phyloP scores from a whole-genome alignment of 2,329 filamentous ascomycete genomes.

The Parascedosporium putredinis region DNA sequence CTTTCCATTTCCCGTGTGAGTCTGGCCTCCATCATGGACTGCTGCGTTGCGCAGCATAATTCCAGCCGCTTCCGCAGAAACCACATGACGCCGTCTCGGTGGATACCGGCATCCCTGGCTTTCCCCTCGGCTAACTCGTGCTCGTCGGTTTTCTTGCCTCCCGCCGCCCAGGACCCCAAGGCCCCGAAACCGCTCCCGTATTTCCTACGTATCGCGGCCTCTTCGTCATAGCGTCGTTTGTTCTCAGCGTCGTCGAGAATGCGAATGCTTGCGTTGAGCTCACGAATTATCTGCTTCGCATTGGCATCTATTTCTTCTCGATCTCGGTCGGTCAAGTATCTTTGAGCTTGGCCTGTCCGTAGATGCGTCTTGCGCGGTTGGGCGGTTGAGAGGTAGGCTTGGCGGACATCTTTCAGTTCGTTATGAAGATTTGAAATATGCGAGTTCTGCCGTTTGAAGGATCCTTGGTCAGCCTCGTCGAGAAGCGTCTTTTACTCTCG shows the following conservation, averaged over 20 bases:
- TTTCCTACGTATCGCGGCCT: constrained; percentile 61
- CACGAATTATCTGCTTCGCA: constrained; percentile 73
- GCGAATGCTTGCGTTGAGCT: constrained; percentile 72
- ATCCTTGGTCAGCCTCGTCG: too few species aligned
- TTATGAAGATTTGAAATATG: constrained; percentile 72
- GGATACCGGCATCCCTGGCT: constrained; percentile 53
- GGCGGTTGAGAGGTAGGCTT: constrained; percentile 80
- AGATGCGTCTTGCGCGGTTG: constrained; percentile 49
- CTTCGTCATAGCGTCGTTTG: constrained; percentile 66
- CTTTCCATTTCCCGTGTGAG: constrained; percentile 79
- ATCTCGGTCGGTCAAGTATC: constrained; percentile 48
- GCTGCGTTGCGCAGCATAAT: constrained; percentile 66
- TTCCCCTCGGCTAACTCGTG: constrained; percentile 63
- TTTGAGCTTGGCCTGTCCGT: constrained; percentile 30
- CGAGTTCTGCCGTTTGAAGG: constrained; percentile 49
- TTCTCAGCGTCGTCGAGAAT: constrained; percentile 73
- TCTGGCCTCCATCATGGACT: constrained; percentile 86
- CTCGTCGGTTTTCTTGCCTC: constrained; percentile 47
- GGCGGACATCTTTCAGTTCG: constrained; percentile 74
- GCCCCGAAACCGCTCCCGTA: constrained; percentile 54
- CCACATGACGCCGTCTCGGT: constrained; percentile 77
- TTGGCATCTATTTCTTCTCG: constrained; percentile 80
- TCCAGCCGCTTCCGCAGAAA: constrained; percentile 68
- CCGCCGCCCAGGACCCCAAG: constrained; percentile 53
- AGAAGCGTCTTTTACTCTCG: too few species aligned